A percentile compares a stretch with the other conserved stretches of the same genome.
These are phyloP conservation scores for Salvia splendens DNA, from an alignment of 257 asterid species.

Conservation along the genomic window DNA sequence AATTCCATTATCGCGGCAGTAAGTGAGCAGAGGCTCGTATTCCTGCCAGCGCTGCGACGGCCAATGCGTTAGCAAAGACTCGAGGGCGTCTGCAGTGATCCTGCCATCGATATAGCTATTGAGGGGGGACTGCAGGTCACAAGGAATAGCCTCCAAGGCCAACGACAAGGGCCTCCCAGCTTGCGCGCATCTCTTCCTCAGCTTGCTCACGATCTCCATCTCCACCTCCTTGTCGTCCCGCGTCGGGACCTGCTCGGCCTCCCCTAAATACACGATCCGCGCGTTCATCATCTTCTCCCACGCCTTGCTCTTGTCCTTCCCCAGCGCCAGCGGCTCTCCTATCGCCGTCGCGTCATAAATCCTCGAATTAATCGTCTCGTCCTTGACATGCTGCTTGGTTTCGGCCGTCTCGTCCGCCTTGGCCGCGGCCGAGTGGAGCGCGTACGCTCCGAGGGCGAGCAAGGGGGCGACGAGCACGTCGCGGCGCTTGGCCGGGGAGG, in stretches of 20 bases:
- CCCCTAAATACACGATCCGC: slow-evolving; percentile 78
- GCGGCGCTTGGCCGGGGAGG: slow-evolving; percentile 56
- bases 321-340: slow-evolving; percentile 71
- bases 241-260: slow-evolving; percentile 84
- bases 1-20: slow-evolving; percentile 74
- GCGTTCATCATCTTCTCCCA: slow-evolving; percentile 88
- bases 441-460: slow-evolving; percentile 62
- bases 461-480: slow-evolving; percentile 66
- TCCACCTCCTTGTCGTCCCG: slow-evolving; percentile 77
- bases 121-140: slow-evolving; percentile 66
- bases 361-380: slow-evolving; percentile 67
- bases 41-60: slow-evolving; percentile 85
- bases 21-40: slow-evolving; percentile 71
- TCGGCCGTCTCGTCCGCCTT: slow-evolving; percentile 62
- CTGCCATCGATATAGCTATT: slow-evolving; percentile 62
- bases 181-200: slow-evolving; percentile 59
- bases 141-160: slow-evolving; percentile 83
- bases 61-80: slow-evolving; percentile 70
- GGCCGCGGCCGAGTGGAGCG: slow-evolving; percentile 66
- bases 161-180: slow-evolving; percentile 54
- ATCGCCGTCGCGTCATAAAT: slow-evolving; percentile 78
- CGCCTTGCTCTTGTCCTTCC: slow-evolving; percentile 61
- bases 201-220: slow-evolving; percentile 67
- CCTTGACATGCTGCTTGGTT: slow-evolving; percentile 23
- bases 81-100: slow-evolving; percentile 63